These are phyloP conservation scores for Yueomyces sp. DNA, from an alignment of 805 yeast genomes.

Conservation along the genomic window DNA sequence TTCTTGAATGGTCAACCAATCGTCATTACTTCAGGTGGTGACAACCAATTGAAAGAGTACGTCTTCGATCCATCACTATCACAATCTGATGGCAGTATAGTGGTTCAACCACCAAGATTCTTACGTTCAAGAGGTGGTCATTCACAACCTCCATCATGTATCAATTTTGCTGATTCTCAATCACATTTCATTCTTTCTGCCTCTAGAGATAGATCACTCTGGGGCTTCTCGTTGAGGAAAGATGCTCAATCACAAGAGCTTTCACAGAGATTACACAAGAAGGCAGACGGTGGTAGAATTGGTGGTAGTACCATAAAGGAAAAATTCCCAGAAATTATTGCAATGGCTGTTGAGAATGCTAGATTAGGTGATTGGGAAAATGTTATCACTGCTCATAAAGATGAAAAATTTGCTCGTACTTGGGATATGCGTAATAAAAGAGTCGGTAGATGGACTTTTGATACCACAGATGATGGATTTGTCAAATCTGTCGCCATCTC, in stretches of 20 bases:
- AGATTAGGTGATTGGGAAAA: conserved; percentile 91
- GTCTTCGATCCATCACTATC: conserved; percentile 89
- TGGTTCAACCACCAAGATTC: conserved; percentile 80
- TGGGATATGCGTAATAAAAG: conserved; percentile 77
- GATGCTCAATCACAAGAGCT: conserved; percentile 93
- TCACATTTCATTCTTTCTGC: conserved; percentile 81
- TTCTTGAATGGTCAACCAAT: conserved; percentile 90
- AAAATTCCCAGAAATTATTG: conserved; percentile 64
- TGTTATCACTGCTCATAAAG: conserved; percentile 76
- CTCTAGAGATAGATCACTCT: conserved; percentile 71
- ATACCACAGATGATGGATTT: conserved; percentile 64
- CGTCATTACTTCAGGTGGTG: conserved; percentile 79
- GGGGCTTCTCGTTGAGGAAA: conserved; percentile 87
- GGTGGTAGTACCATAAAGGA: conserved; percentile 52
- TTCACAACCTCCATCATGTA: conserved; percentile 70
- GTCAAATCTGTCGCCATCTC: conserved; percentile 71
- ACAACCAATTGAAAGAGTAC: conserved; percentile 75
- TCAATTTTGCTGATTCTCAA: conserved; percentile 63
- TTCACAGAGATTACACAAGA: conserved; percentile 55
- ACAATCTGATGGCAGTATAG: conserved; percentile 31
- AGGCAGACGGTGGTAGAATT: conserved; percentile 32
- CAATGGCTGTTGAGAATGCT: conserved; percentile 58
- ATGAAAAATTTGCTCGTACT: conserved; percentile 72
- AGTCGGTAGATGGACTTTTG: conserved; percentile 59
- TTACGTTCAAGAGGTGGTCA: conserved; percentile 97